phyloP scores from a whole-genome alignment of 1,284 basidiomycete genomes.

The Ganoderma multipileum region DNA sequence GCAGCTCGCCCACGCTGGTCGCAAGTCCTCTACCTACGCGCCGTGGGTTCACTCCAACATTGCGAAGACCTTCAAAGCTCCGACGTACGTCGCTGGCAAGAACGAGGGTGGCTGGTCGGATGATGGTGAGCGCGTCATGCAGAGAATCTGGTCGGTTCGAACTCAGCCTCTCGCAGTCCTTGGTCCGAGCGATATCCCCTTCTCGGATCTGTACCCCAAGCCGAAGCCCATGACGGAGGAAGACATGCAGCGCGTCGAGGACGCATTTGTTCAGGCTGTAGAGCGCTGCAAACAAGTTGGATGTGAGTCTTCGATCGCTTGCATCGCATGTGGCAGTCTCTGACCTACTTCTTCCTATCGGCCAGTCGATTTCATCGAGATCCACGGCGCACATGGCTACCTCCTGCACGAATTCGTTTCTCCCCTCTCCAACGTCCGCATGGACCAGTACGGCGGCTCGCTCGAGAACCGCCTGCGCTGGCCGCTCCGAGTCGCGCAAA shows the following conservation, averaged over 20 bases:
- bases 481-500: conserved; percentile 62
- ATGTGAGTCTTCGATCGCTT: conserved; percentile 51
- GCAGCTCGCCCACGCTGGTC: conserved; percentile 83
- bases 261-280: conserved; percentile 71
- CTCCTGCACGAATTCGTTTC: conserved; percentile 70
- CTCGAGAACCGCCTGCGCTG: conserved; percentile 79
- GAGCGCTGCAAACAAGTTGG: conserved; percentile 68
- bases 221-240: conserved; percentile 61
- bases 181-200: conserved; percentile 62
- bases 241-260: conserved; percentile 66
- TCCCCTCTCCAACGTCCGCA: conserved; percentile 74
- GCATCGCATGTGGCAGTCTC: not conserved
- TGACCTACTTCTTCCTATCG: not conserved
- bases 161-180: conserved; percentile 37
- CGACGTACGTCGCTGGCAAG: conserved; percentile 44
- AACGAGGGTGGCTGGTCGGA: conserved; percentile 77
- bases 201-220: conserved; percentile 51
- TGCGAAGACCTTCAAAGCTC: conserved; percentile 35
- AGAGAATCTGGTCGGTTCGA: not conserved
- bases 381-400: conserved; percentile 79
- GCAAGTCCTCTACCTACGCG: conserved; percentile 68
- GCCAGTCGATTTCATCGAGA: conserved; percentile 83
- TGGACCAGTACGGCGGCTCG: conserved; percentile 76
- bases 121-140: conserved; percentile 41
- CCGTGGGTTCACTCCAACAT: conserved; percentile 59